A percentile compares a stretch with the other conserved stretches of the same genome.
Evolutionary conservation across 2,329 filamentous ascomycete genomes (phyloP).

Genomic region (Magnaporthiopsis incrustans): DNA sequence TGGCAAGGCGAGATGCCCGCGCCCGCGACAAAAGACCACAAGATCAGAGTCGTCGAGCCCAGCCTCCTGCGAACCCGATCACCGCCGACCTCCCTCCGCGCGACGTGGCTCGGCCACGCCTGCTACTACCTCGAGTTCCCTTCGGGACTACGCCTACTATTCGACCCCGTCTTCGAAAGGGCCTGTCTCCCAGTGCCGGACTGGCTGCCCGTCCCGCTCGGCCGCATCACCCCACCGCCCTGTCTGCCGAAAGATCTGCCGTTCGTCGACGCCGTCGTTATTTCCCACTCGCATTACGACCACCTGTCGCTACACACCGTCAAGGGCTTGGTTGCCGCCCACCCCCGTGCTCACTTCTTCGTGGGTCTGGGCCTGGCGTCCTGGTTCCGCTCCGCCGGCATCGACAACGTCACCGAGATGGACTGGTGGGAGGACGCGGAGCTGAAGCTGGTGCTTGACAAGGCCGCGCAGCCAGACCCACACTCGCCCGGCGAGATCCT

Average conservation of each 20-base stretch:
- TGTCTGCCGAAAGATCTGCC: slow-evolving; percentile 75
- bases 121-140: slow-evolving; percentile 92
- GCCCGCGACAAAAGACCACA: slow-evolving; percentile 57
- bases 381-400: slow-evolving; percentile 69
- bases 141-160: slow-evolving; percentile 75
- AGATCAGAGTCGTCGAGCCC: slow-evolving; percentile 59
- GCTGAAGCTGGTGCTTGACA: slow-evolving; percentile 42
- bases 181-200: slow-evolving; percentile 65
- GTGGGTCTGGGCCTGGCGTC: slow-evolving; percentile 73
- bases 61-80: slow-evolving; percentile 50
- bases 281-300: slow-evolving; percentile 90
- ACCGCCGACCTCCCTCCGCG: slow-evolving; percentile 50
- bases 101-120: slow-evolving; percentile 92
- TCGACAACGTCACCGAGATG: slow-evolving; percentile 74
- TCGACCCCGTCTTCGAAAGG: slow-evolving; percentile 88
- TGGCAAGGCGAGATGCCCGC: slow-evolving; percentile 30
- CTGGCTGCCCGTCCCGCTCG: slow-evolving; percentile 39
- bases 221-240: slow-evolving; percentile 67
- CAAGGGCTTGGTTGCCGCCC: slow-evolving; percentile 57
- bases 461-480: slow-evolving; percentile 12
- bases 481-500: slow-evolving; percentile 44
- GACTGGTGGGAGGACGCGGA: slow-evolving; percentile 92
- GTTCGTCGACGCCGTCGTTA: slow-evolving; percentile 66
- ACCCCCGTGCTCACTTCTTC: slow-evolving; percentile 80
- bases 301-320: slow-evolving; percentile 76